These are phyloP conservation scores for Aspergillus sp. DNA, from an alignment of 2,329 filamentous ascomycete species.

Conservation along the genomic window DNA sequence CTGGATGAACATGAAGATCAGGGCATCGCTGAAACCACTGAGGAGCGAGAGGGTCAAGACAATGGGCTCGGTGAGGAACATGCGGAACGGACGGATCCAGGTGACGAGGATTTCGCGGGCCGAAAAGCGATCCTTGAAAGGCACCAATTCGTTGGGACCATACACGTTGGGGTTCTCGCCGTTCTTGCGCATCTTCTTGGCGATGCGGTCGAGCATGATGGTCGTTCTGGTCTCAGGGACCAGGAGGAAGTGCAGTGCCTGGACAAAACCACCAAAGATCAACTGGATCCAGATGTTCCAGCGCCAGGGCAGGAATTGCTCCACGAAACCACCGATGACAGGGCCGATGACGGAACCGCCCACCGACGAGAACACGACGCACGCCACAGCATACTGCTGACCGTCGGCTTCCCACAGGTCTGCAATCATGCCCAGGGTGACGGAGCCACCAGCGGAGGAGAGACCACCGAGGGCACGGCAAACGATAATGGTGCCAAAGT, in stretches of 20 bases:
- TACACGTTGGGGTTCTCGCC: constrained; percentile 55
- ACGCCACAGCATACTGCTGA: constrained; percentile 68
- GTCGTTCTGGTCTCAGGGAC: constrained; percentile 73
- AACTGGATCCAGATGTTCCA: constrained; percentile 82
- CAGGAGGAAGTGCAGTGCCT: constrained; percentile 56
- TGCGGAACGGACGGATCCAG: constrained; percentile 54
- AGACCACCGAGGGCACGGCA: constrained; percentile 63
- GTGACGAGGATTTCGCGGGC: constrained; percentile 49
- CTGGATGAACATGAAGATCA: constrained; percentile 61
- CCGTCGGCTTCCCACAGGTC: constrained; percentile 63
- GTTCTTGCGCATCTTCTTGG: constrained; percentile 60
- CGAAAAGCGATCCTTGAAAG: constrained; percentile 52
- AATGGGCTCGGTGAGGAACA: constrained; percentile 59
- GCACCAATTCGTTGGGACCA: constrained; percentile 62
- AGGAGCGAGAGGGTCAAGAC: constrained; percentile 54
- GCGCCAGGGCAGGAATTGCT: constrained; percentile 59
- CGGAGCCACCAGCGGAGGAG: constrained; percentile 63
- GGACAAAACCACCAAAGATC: constrained; percentile 64
- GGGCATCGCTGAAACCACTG: constrained; percentile 55
- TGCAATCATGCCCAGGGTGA: constrained; percentile 67
- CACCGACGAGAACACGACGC: constrained; percentile 70
- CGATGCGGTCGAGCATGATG: constrained; percentile 69
- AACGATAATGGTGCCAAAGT: constrained; percentile 62
- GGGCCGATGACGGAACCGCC: constrained; percentile 69
- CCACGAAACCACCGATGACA: constrained; percentile 68